A percentile compares a stretch with the other conserved stretches of the same genome.
Conservation (phyloP, 2,329 filamentous ascomycete genomes). For the Fusarium tanahbumbuense region DNA sequence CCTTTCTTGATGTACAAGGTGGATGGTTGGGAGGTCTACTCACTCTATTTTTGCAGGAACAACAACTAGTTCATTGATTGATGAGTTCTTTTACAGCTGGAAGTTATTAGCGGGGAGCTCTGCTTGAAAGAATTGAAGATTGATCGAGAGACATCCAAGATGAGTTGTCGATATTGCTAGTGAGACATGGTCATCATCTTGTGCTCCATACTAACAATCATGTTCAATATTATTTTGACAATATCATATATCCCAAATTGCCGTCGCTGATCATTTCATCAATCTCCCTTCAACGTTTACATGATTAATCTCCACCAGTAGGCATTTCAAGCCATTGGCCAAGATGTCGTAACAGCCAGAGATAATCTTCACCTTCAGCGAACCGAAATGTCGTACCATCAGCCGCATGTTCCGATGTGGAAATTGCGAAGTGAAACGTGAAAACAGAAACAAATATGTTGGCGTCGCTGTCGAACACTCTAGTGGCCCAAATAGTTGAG, state of each 20-base stretch:
- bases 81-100: no score
- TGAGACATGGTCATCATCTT: neutral
- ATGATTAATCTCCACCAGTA: neutral
- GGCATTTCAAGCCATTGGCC: neutral
- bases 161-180: neutral
- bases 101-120: fast-evolving
- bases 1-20: neutral
- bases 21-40: constrained; percentile 3
- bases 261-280: neutral
- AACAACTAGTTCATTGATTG: neutral
- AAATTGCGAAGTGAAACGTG: neutral
- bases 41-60: neutral
- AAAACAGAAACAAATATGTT: neutral
- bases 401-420: neutral
- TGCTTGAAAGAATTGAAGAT: neutral
- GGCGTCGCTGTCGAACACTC: neutral
- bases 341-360: neutral
- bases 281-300: neutral
- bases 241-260: neutral
- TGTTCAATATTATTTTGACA: neutral
- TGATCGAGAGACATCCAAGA: neutral
- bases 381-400: neutral
- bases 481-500: neutral
- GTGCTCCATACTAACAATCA: neutral
- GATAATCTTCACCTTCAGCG: neutral